Evolutionary conservation across 2,329 filamentous ascomycete species (phyloP).

Genomic region (Neurospora crassa): DNA sequence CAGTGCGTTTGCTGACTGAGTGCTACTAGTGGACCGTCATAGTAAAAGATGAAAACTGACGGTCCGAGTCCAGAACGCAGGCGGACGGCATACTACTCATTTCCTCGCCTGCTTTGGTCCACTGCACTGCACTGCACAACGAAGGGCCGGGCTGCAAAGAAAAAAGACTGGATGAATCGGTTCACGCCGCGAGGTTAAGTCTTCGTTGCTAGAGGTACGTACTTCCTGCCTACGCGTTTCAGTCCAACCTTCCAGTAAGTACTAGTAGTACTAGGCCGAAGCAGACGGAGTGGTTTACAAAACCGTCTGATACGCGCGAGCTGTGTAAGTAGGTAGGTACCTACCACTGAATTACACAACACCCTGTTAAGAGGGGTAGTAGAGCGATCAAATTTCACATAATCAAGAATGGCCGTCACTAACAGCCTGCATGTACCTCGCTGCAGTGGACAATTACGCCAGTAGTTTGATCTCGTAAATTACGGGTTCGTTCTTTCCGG

Average conservation of each 20-base stretch:
- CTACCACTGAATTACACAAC: background rate
- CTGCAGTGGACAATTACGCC: background rate
- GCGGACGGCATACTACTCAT: background rate
- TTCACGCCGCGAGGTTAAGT: background rate
- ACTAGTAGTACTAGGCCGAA: too few species aligned
- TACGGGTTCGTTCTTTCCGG: background rate
- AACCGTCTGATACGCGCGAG: background rate
- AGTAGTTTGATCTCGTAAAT: background rate
- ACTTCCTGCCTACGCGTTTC: too few species aligned
- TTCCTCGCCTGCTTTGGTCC: background rate
- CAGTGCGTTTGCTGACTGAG: background rate
- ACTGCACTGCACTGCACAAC: too few species aligned
- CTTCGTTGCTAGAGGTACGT: too few species aligned
- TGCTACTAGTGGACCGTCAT: background rate
- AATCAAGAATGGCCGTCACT: background rate
- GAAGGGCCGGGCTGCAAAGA: background rate
- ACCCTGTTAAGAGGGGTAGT: background rate
- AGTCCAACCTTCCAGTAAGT: too few species aligned
- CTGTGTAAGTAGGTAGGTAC: background rate
- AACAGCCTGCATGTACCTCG: background rate
- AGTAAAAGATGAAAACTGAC: background rate
- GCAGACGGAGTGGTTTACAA: background rate
- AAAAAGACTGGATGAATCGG: background rate
- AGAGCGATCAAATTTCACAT: background rate
- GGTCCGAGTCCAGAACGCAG: background rate